Conservation (phyloP, 139 green algal species). For the Closterium sp. region DNA sequence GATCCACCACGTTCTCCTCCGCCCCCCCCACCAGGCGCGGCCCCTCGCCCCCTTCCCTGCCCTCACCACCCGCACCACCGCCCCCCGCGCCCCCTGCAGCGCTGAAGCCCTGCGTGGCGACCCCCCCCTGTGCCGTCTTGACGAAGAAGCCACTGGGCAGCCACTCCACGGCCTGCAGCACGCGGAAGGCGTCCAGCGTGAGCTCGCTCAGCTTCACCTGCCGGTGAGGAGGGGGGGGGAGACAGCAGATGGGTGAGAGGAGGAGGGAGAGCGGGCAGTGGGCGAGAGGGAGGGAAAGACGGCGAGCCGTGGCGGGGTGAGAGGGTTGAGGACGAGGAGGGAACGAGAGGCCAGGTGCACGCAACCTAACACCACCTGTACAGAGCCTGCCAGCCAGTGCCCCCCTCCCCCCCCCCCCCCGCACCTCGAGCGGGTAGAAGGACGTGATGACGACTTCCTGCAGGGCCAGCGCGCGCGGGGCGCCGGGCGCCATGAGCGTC, state of each 20-base stretch:
- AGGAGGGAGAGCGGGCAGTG: background rate
- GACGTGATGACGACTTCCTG: constrained; percentile 59
- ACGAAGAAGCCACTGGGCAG: constrained; percentile 44
- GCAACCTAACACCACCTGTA: too few relatives aligned
- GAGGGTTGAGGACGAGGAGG: too few relatives aligned
- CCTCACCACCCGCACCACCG: too few relatives aligned
- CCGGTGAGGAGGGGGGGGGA: background rate
- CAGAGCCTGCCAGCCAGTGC: too few relatives aligned
- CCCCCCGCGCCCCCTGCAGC: background rate
- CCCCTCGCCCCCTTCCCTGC: background rate
- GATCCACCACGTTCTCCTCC: constrained; percentile 45
- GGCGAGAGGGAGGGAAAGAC: background rate
- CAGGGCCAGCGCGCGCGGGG: constrained; percentile 27
- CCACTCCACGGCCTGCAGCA: constrained; percentile 72
- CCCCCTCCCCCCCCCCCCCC: background rate
- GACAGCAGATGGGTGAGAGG: background rate
- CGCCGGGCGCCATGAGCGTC: constrained; percentile 14
- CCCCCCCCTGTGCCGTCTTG: background rate
- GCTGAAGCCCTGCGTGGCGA: background rate
- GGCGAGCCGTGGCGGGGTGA: background rate
- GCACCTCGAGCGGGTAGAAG: constrained; percentile 54
- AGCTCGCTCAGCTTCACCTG: constrained; percentile 76
- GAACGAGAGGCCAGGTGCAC: too few relatives aligned
- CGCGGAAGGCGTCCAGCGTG: constrained; percentile 68
- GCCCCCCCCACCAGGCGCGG: constrained; percentile 9